phyloP scores from a whole-genome alignment of 371 early-diverging fungal genomes.

The Dentiscutata heterogama region DNA sequence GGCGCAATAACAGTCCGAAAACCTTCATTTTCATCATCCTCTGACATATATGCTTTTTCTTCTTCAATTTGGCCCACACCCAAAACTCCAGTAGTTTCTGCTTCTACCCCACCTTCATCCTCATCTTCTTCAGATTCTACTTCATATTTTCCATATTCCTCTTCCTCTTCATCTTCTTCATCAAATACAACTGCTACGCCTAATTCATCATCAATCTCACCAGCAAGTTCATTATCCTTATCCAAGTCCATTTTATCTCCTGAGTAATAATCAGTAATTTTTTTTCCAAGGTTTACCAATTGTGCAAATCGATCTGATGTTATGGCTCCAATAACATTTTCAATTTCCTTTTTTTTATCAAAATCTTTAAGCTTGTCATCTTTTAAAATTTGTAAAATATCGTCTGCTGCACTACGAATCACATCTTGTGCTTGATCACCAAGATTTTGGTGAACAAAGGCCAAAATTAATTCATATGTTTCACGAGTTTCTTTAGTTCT shows the following conservation, averaged over 20 bases:
- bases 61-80: conserved; percentile 50
- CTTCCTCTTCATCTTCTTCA: conserved; percentile 73
- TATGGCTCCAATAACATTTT: conserved; percentile 69
- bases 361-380: conserved; percentile 87
- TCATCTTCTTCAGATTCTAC: conserved; percentile 58
- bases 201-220: conserved; percentile 77
- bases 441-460: conserved; percentile 82
- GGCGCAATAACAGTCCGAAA: conserved; percentile 64
- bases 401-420: conserved; percentile 91
- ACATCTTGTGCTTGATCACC: conserved; percentile 93
- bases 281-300: conserved; percentile 90
- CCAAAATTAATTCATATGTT: conserved; percentile 89
- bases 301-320: conserved; percentile 85
- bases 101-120: conserved; percentile 58
- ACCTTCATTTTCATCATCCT: conserved; percentile 60
- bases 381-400: conserved; percentile 85
- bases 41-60: conserved; percentile 52
- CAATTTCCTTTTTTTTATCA: conserved; percentile 89
- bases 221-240: conserved; percentile 56
- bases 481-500: conserved; percentile 94
- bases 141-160: conserved; percentile 71
- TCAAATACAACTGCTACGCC: conserved; percentile 84
- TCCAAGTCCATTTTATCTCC: conserved; percentile 55
- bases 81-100: conserved; percentile 57
- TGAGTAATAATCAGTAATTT: conserved; percentile 89